Evolutionary conservation across 2,329 filamentous ascomycete genomes (phyloP), one percentile per base, ranked within the genome.

Genomic region (Trichoderma gracile): DNA sequence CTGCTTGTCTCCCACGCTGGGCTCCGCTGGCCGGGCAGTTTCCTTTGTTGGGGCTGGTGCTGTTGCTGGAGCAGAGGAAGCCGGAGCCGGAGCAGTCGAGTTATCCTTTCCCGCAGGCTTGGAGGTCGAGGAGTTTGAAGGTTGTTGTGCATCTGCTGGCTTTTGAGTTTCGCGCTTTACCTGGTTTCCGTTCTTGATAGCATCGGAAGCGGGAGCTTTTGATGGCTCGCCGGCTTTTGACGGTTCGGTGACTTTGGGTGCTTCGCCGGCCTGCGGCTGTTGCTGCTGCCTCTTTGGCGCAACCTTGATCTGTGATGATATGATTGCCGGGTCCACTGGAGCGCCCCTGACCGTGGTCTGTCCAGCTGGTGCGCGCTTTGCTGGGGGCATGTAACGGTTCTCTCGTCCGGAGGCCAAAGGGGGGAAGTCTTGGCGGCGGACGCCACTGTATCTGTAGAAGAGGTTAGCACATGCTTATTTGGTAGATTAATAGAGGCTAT

Each of bases 361-460:
- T 27, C 83, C 87, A 38, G 90, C 86, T 19, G 92, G 91, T 9
- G 93, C 90, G 70, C 95, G 87, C 75, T 92, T 86, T 19, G 92
- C 94, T 5, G 95, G 95, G 40, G 95, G 94, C 0, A 90, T 96
- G 76, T 99, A 99, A 76, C 92, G 94, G 77, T 85, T 86, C 69
- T 82, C 80, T 19, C 81, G 78, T 49, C 76, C 78, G 54, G 67
- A 68, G 19, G 79, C 73, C 38, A 96, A 81, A n/a, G 89, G 84
- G 6, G 89, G 85, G 71, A 90, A 90, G 63, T 91, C 88, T 68
- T 86, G 83, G 68, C 94, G 88, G 67, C 89, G 89, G 63, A 99
- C 95, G 74, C 94, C 94, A 73, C 93, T 97, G 78, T 98, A 98
- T 74, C 89, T 92, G 68, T 68, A 69, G 12, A 56, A 25, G 42